A percentile compares a stretch with the other conserved stretches of the same genome.
These are phyloP conservation scores for Aspergillus cavernicola DNA, from an alignment of 495 filamentous ascomycete species.

Conservation along the genomic window DNA sequence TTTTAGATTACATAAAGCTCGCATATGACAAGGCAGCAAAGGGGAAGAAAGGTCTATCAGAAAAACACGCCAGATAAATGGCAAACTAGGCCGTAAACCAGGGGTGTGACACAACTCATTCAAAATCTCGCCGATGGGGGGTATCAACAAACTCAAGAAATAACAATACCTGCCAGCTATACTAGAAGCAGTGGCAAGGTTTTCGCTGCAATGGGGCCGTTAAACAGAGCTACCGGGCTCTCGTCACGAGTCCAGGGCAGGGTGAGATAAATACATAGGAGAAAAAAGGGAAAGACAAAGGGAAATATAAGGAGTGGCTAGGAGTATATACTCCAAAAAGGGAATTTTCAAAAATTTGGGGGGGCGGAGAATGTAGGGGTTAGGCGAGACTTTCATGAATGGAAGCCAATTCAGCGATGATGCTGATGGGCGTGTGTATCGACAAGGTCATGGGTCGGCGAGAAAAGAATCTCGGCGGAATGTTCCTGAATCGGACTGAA, in stretches of 20 bases:
- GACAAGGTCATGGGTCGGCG: constrained; percentile 61
- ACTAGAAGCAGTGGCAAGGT: constrained; percentile 8
- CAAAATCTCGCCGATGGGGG: constrained; percentile 35
- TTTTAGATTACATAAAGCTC: constrained; percentile 3
- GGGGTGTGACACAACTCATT: constrained; percentile 18
- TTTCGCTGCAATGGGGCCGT: neutral
- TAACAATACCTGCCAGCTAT: constrained; percentile 18
- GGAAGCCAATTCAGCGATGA: neutral
- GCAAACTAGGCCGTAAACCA: constrained; percentile 11
- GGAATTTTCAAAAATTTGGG: neutral
- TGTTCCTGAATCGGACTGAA: constrained; percentile 36
- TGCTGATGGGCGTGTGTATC: constrained; percentile 42
- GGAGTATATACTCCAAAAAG: constrained; percentile 21
- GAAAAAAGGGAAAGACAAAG: constrained; percentile 22
- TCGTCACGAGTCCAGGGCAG: constrained; percentile 9
- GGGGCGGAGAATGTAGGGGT: neutral
- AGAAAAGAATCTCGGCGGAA: constrained; percentile 49
- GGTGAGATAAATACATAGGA: constrained; percentile 1
- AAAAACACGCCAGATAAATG: constrained; percentile 9
- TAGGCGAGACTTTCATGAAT: constrained; percentile 1
- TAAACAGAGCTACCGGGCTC: constrained; percentile 13
- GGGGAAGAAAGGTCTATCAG: constrained; percentile 21
- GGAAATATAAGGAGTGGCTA: constrained; percentile 32
- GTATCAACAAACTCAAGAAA: constrained; percentile 39
- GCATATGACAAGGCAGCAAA: neutral